Conservation (phyloP, 495 filamentous ascomycete species). For the Penicillium argentinense region DNA sequence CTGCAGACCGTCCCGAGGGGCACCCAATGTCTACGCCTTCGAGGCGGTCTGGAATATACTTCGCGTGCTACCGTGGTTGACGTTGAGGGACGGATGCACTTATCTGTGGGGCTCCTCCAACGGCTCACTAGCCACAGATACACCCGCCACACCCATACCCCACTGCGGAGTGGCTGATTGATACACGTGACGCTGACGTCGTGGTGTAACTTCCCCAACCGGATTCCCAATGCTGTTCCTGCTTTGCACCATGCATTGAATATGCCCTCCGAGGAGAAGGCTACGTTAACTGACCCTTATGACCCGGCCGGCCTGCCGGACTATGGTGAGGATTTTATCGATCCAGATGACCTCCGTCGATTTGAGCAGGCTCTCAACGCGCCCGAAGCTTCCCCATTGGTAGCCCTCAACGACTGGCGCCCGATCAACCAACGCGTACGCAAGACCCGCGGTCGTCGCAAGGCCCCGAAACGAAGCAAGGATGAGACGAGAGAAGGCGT, state of each 20-base stretch:
- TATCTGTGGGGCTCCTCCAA: slow-evolving; percentile 2
- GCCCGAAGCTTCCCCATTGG: slow-evolving; percentile 52
- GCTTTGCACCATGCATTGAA: slow-evolving; percentile 32
- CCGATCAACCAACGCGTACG: slow-evolving; percentile 69
- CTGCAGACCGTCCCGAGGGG: no score
- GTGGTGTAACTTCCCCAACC: slow-evolving; percentile 17
- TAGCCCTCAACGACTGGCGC: slow-evolving; percentile 82
- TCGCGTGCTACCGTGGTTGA: no score
- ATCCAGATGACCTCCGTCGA: slow-evolving; percentile 48
- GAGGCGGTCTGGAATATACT: slow-evolving; percentile 1
- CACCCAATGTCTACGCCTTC: no score
- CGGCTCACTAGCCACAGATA: neutral
- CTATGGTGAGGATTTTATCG: slow-evolving; percentile 64
- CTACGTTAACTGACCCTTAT: slow-evolving; percentile 26
- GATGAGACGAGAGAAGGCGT: slow-evolving; percentile 96
- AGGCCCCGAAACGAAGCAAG: slow-evolving; percentile 55
- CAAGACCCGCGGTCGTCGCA: slow-evolving; percentile 44
- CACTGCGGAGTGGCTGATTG: slow-evolving; percentile 5
- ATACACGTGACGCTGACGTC: slow-evolving; percentile 30
- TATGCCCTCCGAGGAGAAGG: slow-evolving; percentile 37
- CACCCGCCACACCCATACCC: neutral
- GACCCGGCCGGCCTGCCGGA: slow-evolving; percentile 58
- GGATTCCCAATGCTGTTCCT: slow-evolving; percentile 10
- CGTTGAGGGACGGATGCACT: no score
- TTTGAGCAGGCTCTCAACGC: slow-evolving; percentile 53